Base-by-base conservation (phyloP, 345 rosid species). In the Boechera stricta region DNA sequence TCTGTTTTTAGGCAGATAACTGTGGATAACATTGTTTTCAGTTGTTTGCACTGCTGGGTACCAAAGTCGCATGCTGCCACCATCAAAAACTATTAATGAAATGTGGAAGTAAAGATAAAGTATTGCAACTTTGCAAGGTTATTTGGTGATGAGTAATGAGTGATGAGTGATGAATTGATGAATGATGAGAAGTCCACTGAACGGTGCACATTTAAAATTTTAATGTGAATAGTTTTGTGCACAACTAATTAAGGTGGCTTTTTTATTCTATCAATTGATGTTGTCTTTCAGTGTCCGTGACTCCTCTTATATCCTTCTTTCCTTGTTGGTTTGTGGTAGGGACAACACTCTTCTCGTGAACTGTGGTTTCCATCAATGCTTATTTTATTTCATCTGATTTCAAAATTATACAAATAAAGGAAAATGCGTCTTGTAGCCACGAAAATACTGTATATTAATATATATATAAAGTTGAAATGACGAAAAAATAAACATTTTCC, bases 261-360 rank as follows among this genome's bases (percentile, higher is more conserved):
- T 10, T 33, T 69, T 39, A 60, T 49, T 77, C 29, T 39, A 64
- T 28, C 26, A 65, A 65, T 66, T 36, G 73, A 56, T 77, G 81
- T 65, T 72, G 48, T 65, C 77, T 72, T 77, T 57, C 67, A 71
- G 73, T 77, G 77, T 73, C 81, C 77, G 81, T 77, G 81, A 77
- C 77, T 77, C 75, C 47, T 77, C 60, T 71, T 56, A 64, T 70
- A 55, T 64, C 60, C 53, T 69, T 62, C 69, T 74, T 69, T 71
- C 70, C 71, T 69, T 72, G 81, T 71, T 77, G 62, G 67, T 21
- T 64, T 77, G 51, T 71, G 81, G 54, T 48, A 57, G 66, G 72
- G 77, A 57, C 76, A 71, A 29, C 6, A 45, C 45, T 38, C 71
- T 38, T 64, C 77, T 71, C 77, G 81, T 77, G 81, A 77, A 57